Evolutionary conservation across 441 rosid genomes (phyloP), one percentile per base, ranked within the genome.

Genomic region (Hypseocharis bilobata): DNA sequence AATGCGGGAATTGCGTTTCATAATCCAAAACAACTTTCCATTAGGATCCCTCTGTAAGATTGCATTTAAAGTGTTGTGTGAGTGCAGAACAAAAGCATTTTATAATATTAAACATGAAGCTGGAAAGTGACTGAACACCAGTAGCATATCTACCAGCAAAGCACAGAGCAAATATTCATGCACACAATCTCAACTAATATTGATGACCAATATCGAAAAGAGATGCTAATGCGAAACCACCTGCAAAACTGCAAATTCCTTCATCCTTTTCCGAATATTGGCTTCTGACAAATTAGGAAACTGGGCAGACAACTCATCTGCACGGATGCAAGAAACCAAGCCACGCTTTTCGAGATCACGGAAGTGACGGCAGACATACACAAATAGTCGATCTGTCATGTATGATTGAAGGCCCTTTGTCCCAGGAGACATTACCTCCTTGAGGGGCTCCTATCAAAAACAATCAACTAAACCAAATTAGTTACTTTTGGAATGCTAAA

Each of bases 391-490:
- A 70, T 91, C 88, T 80, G 85, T 72, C 74, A 81, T 73, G 76
- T 86, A 91, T 56, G 84, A 72, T 79, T 82, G 96, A 73, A 86
- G 87, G 78, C 81, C 88, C 83, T 94, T 94, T 47, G 92, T 80
- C 72, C 80, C 88, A 64, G 95, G 98, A 70, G 98, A 75, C 69
- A 89, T 86, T 45, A 91, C 98, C 83, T 91, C 98, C 94, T 86
- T 83, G 54, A 86, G 88, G 63, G 98, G 99, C 79, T 89, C 99
- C 98, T 94, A 77, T 76, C 72, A 70, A 63, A 63, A 72, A 72
- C 29, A 67, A 63, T 54, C 6, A 30, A 60, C 26, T 66, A 44
- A 71, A 68, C 29, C 60, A 65, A 66, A 54, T 54, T 25, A 54
- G n/a, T 23, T 13, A 11, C 23, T 11, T 54, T 54, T 26, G 28